A percentile compares a stretch with the other conserved stretches of the same genome.
These are phyloP conservation scores for Rhizoctonia solani DNA, from an alignment of 1,284 basidiomycete species.

Conservation along the genomic window DNA sequence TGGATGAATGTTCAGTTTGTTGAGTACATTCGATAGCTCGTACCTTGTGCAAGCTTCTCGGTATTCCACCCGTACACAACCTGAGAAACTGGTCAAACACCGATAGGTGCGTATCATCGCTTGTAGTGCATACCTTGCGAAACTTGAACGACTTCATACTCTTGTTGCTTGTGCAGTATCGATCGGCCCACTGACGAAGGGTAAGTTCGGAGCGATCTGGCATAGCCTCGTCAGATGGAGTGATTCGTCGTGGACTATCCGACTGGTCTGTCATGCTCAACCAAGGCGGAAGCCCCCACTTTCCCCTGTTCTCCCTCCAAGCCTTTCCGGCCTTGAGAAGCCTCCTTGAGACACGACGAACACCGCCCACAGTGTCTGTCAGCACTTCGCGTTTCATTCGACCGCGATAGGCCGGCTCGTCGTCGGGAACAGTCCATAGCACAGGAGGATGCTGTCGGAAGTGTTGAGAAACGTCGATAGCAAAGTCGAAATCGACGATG, in stretches of 20 bases:
- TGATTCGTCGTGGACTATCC: neutral
- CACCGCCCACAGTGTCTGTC: constrained; percentile 33
- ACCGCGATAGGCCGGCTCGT: constrained; percentile 60
- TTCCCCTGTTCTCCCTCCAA: constrained; percentile 23
- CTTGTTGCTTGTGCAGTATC: constrained; percentile 64
- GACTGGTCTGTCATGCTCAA: constrained; percentile 18
- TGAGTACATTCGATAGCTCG: constrained; percentile 22
- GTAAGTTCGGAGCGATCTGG: constrained; percentile 50
- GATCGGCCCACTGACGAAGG: constrained; percentile 69
- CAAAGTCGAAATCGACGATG: constrained; percentile 68
- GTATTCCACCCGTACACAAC: constrained; percentile 70
- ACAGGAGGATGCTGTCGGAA: constrained; percentile 44
- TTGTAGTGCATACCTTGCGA: constrained; percentile 51
- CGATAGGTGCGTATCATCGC: no score
- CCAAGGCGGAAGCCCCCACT: constrained; percentile 36
- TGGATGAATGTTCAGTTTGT: neutral
- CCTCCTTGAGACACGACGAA: neutral
- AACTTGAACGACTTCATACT: constrained; percentile 68
- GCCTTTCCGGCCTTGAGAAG: constrained; percentile 16
- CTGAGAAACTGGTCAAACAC: constrained; percentile 7
- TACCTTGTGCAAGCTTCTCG: constrained; percentile 52
- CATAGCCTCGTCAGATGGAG: constrained; percentile 26
- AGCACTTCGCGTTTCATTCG: constrained; percentile 53
- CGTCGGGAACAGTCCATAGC: constrained; percentile 58
- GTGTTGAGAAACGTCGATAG: constrained; percentile 54